These are phyloP conservation scores for Amanita rimosa DNA, from an alignment of 768 basidiomycete genomes.

Conservation along the genomic window DNA sequence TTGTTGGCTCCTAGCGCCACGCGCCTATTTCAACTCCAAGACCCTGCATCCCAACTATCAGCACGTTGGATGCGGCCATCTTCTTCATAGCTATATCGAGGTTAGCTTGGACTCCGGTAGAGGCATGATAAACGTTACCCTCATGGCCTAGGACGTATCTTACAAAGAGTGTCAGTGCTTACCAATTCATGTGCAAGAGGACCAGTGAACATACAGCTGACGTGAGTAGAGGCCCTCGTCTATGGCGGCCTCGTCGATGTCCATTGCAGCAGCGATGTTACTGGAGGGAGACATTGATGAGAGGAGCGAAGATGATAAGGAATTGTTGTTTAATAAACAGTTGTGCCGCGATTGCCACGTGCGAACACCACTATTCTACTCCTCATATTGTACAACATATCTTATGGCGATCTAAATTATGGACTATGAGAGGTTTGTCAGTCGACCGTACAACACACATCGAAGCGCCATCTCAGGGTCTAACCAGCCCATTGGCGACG, in stretches of 20 bases:
- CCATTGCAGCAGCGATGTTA: constrained; percentile 48
- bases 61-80: constrained; percentile 93
- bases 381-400: too few relatives aligned
- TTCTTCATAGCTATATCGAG: constrained; percentile 84
- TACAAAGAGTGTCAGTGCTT: constrained; percentile 4
- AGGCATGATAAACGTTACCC: constrained; percentile 34
- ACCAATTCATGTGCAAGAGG: constrained; percentile 9
- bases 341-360: constrained; percentile 8
- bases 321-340: constrained; percentile 7
- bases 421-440: not conserved
- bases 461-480: not conserved
- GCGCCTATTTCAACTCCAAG: constrained; percentile 91
- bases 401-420: too few relatives aligned
- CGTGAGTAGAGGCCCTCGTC: constrained; percentile 92
- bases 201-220: constrained; percentile 57
- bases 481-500: not conserved
- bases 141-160: constrained; percentile 97
- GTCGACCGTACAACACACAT: not conserved
- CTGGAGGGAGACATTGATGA: constrained; percentile 25
- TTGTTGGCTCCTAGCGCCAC: constrained; percentile 6
- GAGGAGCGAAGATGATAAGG: constrained; percentile 6
- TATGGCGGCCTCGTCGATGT: constrained; percentile 78
- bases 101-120: not conserved
- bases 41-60: constrained; percentile 87
- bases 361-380: not conserved